Evolutionary conservation across 257 asterid species (phyloP), one percentile per base, ranked within the genome.

Genomic region (Gardenia jasminoides): DNA sequence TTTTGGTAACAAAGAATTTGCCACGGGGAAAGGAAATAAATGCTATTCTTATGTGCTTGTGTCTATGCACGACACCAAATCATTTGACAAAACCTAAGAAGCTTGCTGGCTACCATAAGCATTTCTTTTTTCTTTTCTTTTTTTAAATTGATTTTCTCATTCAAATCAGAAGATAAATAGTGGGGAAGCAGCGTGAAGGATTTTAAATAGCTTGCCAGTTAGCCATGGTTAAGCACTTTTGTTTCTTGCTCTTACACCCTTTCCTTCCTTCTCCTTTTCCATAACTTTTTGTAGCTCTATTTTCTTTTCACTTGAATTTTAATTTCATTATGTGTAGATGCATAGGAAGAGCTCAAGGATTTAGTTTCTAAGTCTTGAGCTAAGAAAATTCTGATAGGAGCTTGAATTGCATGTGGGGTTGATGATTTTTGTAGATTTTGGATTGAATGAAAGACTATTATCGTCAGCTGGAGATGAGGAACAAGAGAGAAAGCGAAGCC

Each of bases 31-130:
- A 7, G n/a, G 9, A 54, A 43, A 13, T 52, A 44, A 74, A 77
- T 61, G 79, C 43, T 58, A 64, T 78, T 82, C 71, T 81, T 80
- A 70, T 81, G 89, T 86, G 86, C 84, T 72, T 75, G 84, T 71
- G 88, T 44, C 69, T 85, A 83, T 85, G 88, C 79, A 78, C 75
- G 92, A 85, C 89, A 86, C 81, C 89, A 80, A 88, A 82, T 74
- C 82, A 72, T 80, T 81, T 71, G 69, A 84, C 83, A 80, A 62
- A 65, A 36, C 41, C 41, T 36, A 36, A 36, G 41, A 83, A 75
- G 82, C 84, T 86, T 44, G 22, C 65, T 71, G 82, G 83, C 92
- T 46, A 46, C 13, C 50, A 46, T 46, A 46, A 85, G 86, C 88
- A 84, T 84, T 85, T 82, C 79, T 87, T 2, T 64, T 64, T 82